These are phyloP conservation scores for Helminthosporium solani DNA, from an alignment of 2,329 filamentous ascomycete species.

Conservation along the genomic window DNA sequence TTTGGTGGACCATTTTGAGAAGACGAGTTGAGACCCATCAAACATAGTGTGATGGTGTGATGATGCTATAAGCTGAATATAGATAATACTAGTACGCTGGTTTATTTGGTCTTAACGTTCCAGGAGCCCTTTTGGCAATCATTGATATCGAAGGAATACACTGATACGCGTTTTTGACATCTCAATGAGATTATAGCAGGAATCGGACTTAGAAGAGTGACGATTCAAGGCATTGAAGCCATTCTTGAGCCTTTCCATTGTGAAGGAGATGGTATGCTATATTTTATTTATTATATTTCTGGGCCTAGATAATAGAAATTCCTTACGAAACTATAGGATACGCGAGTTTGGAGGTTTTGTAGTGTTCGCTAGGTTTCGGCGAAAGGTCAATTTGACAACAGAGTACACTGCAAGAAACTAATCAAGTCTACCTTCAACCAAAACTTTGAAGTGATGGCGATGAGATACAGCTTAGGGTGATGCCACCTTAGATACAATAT, in stretches of 20 bases:
- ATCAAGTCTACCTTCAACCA: constrained; percentile 8
- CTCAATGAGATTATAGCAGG: no score
- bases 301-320: constrained; percentile 12
- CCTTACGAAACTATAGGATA: constrained; percentile 16
- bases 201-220: no score
- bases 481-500: no score
- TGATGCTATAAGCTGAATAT: no score
- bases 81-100: no score
- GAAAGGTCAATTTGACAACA: constrained; percentile 8
- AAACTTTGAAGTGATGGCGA: constrained; percentile 4
- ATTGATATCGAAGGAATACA: no score
- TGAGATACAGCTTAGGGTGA: constrained; percentile 8
- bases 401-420: constrained; percentile 4
- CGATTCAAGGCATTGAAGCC: background rate
- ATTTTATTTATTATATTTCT: constrained; percentile 10
- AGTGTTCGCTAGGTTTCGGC: constrained; percentile 7
- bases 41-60: no score
- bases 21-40: no score
- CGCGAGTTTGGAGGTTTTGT: constrained; percentile 8
- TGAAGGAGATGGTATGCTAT: background rate
- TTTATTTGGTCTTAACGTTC: no score
- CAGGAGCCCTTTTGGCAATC: no score
- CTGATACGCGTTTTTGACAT: no score
- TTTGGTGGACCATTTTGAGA: no score
- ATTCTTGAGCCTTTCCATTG: background rate